Percentiles rank a stretch among this genome's conserved stretches.
Conservation (phyloP, 2,329 filamentous ascomycete species). For the Polytolypa hystricis region DNA sequence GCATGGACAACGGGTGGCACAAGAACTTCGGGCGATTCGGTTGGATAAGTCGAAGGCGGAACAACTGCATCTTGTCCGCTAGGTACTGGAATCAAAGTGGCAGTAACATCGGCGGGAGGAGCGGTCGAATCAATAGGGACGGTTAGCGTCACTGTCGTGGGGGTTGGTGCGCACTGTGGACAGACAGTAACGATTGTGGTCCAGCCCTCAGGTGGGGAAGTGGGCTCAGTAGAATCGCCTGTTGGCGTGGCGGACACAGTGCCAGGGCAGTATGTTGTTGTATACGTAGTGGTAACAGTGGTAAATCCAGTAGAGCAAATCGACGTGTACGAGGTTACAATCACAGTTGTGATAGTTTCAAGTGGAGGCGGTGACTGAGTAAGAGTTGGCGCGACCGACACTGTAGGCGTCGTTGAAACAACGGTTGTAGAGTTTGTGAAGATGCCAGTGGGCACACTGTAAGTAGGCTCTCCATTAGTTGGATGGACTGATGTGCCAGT, state of each 20-base stretch:
- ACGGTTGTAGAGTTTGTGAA: not conserved
- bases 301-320: constrained; percentile 35
- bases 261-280: constrained; percentile 27
- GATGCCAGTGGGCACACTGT: not conserved
- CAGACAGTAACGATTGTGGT: constrained; percentile 32
- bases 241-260: constrained; percentile 16
- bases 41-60: too few relatives aligned
- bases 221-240: constrained; percentile 14
- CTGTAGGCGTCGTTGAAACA: not conserved
- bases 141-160: constrained; percentile 29
- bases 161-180: constrained; percentile 26
- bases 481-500: not conserved
- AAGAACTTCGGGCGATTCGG: too few relatives aligned
- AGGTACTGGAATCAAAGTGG: too few relatives aligned
- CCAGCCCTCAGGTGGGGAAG: constrained; percentile 26
- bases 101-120: too few relatives aligned
- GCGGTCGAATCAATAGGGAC: constrained; percentile 12
- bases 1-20: too few relatives aligned
- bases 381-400: not conserved
- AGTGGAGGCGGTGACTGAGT: constrained; percentile 6
- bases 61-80: too few relatives aligned
- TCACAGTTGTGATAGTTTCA: constrained; percentile 25
- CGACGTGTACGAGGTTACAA: constrained; percentile 31
- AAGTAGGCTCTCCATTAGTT: not conserved
- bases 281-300: constrained; percentile 29